Percentiles rank a stretch among this genome's conserved stretches.
phyloP scores from a whole-genome alignment of 495 filamentous ascomycete genomes.

The Tricharina praecox region DNA sequence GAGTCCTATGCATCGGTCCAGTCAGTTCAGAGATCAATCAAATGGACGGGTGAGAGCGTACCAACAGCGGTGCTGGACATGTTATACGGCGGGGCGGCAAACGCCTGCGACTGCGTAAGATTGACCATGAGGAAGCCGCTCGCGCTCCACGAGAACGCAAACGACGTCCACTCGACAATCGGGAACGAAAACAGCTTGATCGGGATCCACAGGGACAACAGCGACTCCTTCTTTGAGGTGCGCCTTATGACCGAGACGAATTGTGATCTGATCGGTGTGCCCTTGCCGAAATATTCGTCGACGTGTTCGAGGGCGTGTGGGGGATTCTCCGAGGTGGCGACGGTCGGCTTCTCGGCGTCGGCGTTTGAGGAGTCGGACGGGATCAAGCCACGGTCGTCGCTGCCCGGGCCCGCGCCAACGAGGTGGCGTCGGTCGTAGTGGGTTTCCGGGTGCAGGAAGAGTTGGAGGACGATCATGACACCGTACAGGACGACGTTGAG shows the following conservation, averaged over 20 bases:
- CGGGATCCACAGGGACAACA: slow-evolving; percentile 31
- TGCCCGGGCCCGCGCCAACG: slow-evolving; percentile 14
- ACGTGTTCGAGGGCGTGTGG: slow-evolving; percentile 14
- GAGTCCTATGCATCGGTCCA: slow-evolving; percentile 29
- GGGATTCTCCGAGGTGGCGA: neutral
- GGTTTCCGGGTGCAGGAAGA: slow-evolving; percentile 46
- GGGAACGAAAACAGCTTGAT: slow-evolving; percentile 45
- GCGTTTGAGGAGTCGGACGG: slow-evolving; percentile 5
- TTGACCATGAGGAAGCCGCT: slow-evolving; percentile 43
- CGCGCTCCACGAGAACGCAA: slow-evolving; percentile 44
- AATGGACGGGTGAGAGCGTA: too few relatives aligned
- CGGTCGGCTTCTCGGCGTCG: neutral
- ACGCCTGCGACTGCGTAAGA: slow-evolving; percentile 44
- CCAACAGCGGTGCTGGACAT: slow-evolving; percentile 28
- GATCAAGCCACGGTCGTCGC: neutral
- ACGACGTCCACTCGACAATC: slow-evolving; percentile 43
- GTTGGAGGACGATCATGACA: slow-evolving; percentile 31
- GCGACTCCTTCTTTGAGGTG: slow-evolving; percentile 27
- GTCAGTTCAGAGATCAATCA: too few relatives aligned
- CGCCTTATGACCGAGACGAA: slow-evolving; percentile 32
- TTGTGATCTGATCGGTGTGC: slow-evolving; percentile 37
- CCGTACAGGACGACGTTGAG: slow-evolving; percentile 36
- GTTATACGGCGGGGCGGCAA: slow-evolving; percentile 43
- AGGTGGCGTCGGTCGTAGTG: slow-evolving; percentile 37
- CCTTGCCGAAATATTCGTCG: slow-evolving; percentile 32